Evolutionary conservation across 345 rosid species (phyloP).

Genomic region (Viola odorata): DNA sequence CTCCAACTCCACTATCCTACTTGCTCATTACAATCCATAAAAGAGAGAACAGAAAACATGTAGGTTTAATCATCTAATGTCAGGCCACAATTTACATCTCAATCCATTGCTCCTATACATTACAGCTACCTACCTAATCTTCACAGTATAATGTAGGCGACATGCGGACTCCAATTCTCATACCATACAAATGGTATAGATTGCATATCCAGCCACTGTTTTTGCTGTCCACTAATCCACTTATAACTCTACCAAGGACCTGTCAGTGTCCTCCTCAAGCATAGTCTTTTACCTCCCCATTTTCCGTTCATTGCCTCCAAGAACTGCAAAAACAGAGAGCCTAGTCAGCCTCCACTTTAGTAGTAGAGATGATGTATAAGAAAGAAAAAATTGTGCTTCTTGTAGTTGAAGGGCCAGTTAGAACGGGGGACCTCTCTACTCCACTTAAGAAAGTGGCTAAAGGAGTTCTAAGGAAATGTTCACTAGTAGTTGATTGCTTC

Average conservation of each 20-base stretch:
- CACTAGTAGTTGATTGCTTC: too few species aligned
- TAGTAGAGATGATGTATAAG: background rate
- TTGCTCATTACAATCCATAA: too few species aligned
- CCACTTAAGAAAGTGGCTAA: background rate
- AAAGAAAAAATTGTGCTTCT: background rate
- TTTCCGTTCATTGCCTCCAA: slow-evolving; percentile 35
- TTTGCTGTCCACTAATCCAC: background rate
- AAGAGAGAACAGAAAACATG: too few species aligned
- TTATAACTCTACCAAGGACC: slow-evolving; percentile 26
- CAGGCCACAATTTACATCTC: slow-evolving; percentile 42
- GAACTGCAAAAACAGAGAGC: slow-evolving; percentile 11
- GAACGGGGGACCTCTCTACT: background rate
- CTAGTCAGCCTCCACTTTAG: background rate
- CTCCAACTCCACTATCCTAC: too few species aligned
- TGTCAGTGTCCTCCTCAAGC: slow-evolving; percentile 32
- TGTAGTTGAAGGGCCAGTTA: background rate
- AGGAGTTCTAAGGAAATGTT: background rate
- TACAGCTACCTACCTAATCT: slow-evolving; percentile 20
- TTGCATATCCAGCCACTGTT: slow-evolving; percentile 1
- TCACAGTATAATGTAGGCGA: slow-evolving; percentile 11
- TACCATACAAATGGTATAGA: slow-evolving; percentile 13
- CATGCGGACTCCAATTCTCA: slow-evolving; percentile 2
- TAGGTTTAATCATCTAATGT: slow-evolving; percentile 3
- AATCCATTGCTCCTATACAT: slow-evolving; percentile 34
- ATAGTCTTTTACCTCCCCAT: slow-evolving; percentile 29